Evolutionary conservation across 1,139 yeast species (phyloP).

Genomic region (Geotrichum candidum): DNA sequence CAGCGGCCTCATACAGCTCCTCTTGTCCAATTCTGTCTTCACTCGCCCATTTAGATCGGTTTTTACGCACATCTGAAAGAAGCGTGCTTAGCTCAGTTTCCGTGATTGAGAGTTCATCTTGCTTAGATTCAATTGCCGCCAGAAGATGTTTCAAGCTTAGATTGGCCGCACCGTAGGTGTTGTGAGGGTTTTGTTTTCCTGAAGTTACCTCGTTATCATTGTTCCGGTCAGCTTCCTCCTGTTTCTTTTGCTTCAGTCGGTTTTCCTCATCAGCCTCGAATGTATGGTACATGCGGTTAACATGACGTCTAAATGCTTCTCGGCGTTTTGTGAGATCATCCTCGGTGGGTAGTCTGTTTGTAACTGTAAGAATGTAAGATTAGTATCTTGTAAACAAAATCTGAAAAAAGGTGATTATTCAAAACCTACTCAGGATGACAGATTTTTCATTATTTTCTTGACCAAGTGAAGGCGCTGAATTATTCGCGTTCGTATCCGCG

Average conservation of each 20-base stretch:
- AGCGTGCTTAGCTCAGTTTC: conserved; percentile 80
- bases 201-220: conserved; percentile 41
- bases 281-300: conserved; percentile 56
- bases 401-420: conserved; percentile 1
- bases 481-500: conserved; percentile 15
- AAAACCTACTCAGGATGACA: conserved; percentile 18
- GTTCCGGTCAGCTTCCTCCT: conserved; percentile 74
- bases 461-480: conserved; percentile 8
- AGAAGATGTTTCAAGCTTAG: conserved; percentile 75
- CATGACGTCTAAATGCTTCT: conserved; percentile 16
- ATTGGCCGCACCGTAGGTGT: conserved; percentile 72
- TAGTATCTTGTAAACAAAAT: neutral
- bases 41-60: conserved; percentile 94
- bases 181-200: conserved; percentile 23
- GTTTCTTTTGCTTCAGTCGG: conserved; percentile 63
- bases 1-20: conserved; percentile 94
- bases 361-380: conserved; percentile 6
- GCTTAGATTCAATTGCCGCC: conserved; percentile 67
- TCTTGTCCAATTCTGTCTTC: conserved; percentile 96
- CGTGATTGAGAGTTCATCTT: conserved; percentile 68
- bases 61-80: conserved; percentile 87
- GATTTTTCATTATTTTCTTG: conserved; percentile 13
- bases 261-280: conserved; percentile 82
- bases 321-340: conserved; percentile 22
- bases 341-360: conserved; percentile 19